Base-by-base conservation (phyloP, 331 rosid genomes). In the Phaseolus coccineus region DNA sequence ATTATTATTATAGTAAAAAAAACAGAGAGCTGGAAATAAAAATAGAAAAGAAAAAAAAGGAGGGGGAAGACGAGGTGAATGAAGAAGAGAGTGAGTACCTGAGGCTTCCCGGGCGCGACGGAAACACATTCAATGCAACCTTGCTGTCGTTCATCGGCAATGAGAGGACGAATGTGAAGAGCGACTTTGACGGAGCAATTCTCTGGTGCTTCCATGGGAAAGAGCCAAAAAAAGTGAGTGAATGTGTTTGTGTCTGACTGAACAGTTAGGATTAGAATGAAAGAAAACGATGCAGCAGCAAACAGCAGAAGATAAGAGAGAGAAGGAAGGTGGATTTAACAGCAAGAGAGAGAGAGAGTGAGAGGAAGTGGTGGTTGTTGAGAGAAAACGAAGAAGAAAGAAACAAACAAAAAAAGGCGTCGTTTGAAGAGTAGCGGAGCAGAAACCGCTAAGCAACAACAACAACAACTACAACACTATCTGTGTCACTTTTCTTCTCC, bases 91-190 rank as follows among this genome's bases (percentile, higher is more conserved):
- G 19, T 12, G 42, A 82, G 77, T 83, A 89, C 97, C 97, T 90
- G 95, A 22, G 93, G 92, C 76, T 90, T 90, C 70, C 84, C 82
- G 10, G 81, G 80, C 6, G 86, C 76, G 48, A 92, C 90, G 55
- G 85, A 51, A 73, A 92, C 95, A 22, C 97, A 92, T 77, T 92
- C 89, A 72, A 76, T 80, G 82, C 95, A 90, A 50, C 93, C 95
- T 69, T 90, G 95, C 51, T 78, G 87, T 66, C 89, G 87, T 77
- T 92, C 97, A 72, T 92, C 93, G 9, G 88, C 82, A 71, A 92
- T 89, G 81, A 92, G 97, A 0, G 97, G 97, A 9, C 97, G 93
- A 83, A 90, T 82, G 73, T 92, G 97, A 81, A 92, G 87, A 61
- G 95, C 95, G 68, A 92, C 97, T 87, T 92, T 92, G 2, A 92